phyloP scores from a whole-genome alignment of 2,329 filamentous ascomycete species.

The Botryotinia convoluta region DNA sequence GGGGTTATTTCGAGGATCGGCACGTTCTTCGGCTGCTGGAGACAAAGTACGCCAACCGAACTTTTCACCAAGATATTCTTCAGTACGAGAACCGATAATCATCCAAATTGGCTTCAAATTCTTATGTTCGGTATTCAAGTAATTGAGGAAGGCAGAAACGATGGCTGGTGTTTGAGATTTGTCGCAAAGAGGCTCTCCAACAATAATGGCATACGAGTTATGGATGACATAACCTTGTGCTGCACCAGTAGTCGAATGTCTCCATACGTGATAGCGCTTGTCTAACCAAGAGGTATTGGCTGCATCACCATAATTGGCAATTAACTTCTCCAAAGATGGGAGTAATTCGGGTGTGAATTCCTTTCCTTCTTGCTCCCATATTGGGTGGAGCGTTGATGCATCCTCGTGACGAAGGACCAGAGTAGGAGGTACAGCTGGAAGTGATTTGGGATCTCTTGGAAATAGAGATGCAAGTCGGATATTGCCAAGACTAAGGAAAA shows the following conservation, averaged over 20 bases:
- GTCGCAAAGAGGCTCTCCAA: conserved; percentile 86
- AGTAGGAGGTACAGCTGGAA: conserved; percentile 64
- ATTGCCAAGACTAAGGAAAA: conserved; percentile 82
- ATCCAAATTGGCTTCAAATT: conserved; percentile 82
- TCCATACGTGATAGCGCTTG: conserved; percentile 83
- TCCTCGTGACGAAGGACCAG: conserved; percentile 78
- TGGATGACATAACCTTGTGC: conserved; percentile 80
- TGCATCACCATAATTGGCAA: conserved; percentile 93
- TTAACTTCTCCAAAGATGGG: conserved; percentile 79
- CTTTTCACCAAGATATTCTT: conserved; percentile 75
- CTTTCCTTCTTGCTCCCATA: conserved; percentile 51
- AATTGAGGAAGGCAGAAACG: conserved; percentile 71
- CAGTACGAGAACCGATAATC: conserved; percentile 73
- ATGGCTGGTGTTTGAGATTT: conserved; percentile 70
- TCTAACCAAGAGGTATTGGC: conserved; percentile 94
- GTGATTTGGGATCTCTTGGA: conserved; percentile 82
- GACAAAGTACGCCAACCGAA: conserved; percentile 87
- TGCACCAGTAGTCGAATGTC: conserved; percentile 74
- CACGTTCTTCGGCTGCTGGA: conserved; percentile 83
- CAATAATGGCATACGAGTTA: conserved; percentile 75
- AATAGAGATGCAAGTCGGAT: conserved; percentile 86
- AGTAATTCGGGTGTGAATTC: conserved; percentile 47
- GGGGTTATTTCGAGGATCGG: conserved; percentile 69
- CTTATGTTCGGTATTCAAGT: conserved; percentile 68
- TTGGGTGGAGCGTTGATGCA: conserved; percentile 73